Evolutionary conservation across 495 filamentous ascomycete species (phyloP), one percentile per base, ranked within the genome.

Genomic region (Alectoria sarmentosa): DNA sequence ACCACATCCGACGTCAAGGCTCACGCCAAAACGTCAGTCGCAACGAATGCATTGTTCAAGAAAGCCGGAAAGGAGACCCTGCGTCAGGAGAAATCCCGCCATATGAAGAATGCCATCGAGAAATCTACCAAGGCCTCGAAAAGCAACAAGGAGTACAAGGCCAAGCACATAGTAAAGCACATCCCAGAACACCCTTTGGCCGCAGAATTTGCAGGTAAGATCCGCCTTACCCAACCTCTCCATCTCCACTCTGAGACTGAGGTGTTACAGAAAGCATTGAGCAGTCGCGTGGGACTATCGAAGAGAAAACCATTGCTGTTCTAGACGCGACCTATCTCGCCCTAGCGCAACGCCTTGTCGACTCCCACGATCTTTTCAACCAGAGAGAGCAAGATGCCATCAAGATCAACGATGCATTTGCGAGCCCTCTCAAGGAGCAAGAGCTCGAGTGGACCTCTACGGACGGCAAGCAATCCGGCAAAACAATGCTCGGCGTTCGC

Each of bases 391-490:
- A 58, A 9, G 63, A 65, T 9, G 7, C 14, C 26, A 28, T 54
- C 19, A 60, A 49, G 7, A 9, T 30, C 23, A 42, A 5, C n/a
- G 60, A 49, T 42, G 52, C 57, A 19, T 7, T 56, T 28, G 36
- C n/a, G 37, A 34, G 28, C 2, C 63, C 69, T 17, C 41, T 66
- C 58, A 23, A 59, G n/a, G 65, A 67, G 9, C 65, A 67, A 32
- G 36, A 57, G 48, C 49, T 72, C 28, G 59, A 69, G 48, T 63
- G 61, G 57, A 60, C 58, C 5, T 56, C 41, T 14, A n/a, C 49
- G 4, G 65, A 67, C 19, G 63, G 62, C n/a, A 57, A 56, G 39
- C 57, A 69, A 30, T 66, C 66, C 5, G 44, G 62, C 42, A 64
- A n/a, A 17, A 66, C 64, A 3, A 59, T 48, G 41, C 62, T 71